Base-by-base conservation (phyloP, 2,329 filamentous ascomycete genomes). In the Emergomyces africanus region DNA sequence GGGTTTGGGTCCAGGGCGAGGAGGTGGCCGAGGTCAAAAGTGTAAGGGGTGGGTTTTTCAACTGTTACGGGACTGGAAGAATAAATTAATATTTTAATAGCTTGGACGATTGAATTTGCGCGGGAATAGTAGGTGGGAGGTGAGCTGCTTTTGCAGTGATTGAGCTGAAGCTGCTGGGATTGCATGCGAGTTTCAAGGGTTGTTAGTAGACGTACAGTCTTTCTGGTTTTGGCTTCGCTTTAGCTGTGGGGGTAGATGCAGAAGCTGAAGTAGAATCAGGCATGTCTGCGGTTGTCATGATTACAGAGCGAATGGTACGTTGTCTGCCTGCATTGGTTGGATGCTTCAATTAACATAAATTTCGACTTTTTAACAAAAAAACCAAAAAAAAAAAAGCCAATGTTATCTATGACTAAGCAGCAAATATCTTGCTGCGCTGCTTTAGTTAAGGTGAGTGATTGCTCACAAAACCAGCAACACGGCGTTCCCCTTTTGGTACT, bases 1-100 rank as follows among this genome's bases (percentile, higher is more conserved):
- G 92, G 89, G 75, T 96, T 97, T 44, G 90, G 83, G 75, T 97
- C 94, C 70, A 86, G 85, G 73, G 85, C 87, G 70, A 95, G 82
- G 58, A 97, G 85, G 70, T 95, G 85, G 65, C 90, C 87, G 46
- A 96, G 85, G 73, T 96, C 90, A 77, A 95, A 96, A 66, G 85
- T 90, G 79, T 95, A 95, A 10, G 91, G 90, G 6, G 88, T 95
- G 4, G 90, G 86, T 75, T 95, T 95, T 62, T 85, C 79, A 69
- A 90, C 87, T 18, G 80, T 82, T 62, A 88, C 79, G 50, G 83
- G 81, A 10, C 74, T 76, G 56, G 14, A 54, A 33, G 56, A 5
- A 12, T 12, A 35, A 35, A 37, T 51, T 37, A 25, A 5, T 9
- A 14, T 59, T 67, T 65, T 65, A 64, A 61, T 60, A 54, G 39